Evolutionary conservation across 495 filamentous ascomycete genomes (phyloP), one percentile per base, ranked within the genome.

Genomic region (Penicillium turbatum): DNA sequence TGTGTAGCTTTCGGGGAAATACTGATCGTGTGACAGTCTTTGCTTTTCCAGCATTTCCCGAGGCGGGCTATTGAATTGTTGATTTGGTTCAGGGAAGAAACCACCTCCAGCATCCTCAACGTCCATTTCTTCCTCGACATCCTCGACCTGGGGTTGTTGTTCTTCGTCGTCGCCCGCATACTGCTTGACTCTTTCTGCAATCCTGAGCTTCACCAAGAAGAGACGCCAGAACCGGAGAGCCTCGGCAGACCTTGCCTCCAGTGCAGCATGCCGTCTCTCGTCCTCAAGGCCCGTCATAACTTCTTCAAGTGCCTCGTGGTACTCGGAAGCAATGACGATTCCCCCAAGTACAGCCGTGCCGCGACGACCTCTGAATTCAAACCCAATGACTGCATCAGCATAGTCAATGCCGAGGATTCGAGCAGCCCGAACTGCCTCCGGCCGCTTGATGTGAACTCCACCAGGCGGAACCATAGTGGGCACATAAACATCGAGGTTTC

Each of bases 401-500:
- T 86, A 95, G 69, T 97, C 92, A 31, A 97, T 76, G 0, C 88
- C 87, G 3, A 97, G 63, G 7, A 95, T 73, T 48, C 78, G 82
- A 17, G 90, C 90, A 1, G 92, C 91, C 34, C 78, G 78, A 5
- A 79, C 73, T n/a, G 88, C 85, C 31, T 85, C 76, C 24, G 83
- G 77, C 60, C 86, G 79, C 40, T 66, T 72, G 46, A 91, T 74
- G 64, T 99, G 89, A 34, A 78, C 75, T 1, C 85, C 93, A 12
- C 93, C 95, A 12, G 77, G 66, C 0, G 93, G 93, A 7, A 97
- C 75, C 93, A 99, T 99, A 55, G 83, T 90, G 1, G 92, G 87
- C 9, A 93, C 89, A 64, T 92, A 97, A 21, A 97, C 62, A 64
- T 97, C 93, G 37, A 97, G 62, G 59, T 99, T 99, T 0, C 88